Conservation (phyloP, 345 rosid species). For the Aquilaria sinensis region DNA sequence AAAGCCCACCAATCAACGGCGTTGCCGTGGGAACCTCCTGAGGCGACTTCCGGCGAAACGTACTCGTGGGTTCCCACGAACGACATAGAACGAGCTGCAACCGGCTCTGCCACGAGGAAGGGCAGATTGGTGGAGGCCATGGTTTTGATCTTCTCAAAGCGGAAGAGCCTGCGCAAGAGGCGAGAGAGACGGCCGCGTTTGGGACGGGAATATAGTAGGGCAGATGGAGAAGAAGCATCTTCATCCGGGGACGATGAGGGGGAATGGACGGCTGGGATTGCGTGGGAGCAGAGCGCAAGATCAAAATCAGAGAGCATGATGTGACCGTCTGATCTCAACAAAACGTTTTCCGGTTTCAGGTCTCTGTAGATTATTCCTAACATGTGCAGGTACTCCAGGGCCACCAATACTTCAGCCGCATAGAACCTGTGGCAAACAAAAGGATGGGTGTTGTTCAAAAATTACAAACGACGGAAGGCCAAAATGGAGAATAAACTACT, state of each 20-base stretch:
- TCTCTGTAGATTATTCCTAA: conserved; percentile 92
- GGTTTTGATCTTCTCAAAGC: conserved; percentile 59
- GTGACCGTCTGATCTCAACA: conserved; percentile 94
- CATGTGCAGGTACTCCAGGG: conserved; percentile 95
- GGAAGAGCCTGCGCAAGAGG: conserved; percentile 47
- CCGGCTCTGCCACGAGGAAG: conserved; percentile 96
- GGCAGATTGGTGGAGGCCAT: conserved; percentile 27
- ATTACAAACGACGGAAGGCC: no score
- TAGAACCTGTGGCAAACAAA: conserved; percentile 51
- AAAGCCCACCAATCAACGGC: conserved; percentile 99
- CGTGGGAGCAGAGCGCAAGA: conserved; percentile 72
- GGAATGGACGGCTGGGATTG: conserved; percentile 81
- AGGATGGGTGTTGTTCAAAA: no score
- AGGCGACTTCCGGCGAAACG: conserved; percentile 89
- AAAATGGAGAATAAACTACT: no score
- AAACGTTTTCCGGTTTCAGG: conserved; percentile 87
- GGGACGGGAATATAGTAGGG: conserved; percentile 17
- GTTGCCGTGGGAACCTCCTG: conserved; percentile 86
- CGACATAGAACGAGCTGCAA: conserved; percentile 72
- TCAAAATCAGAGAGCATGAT: conserved; percentile 98
- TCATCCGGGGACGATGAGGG: conserved; percentile 32
- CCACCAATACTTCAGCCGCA: conserved; percentile 87
- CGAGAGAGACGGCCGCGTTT: conserved; percentile 31
- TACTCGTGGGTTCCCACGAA: conserved; percentile 98
- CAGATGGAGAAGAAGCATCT: conserved; percentile 23